Base-by-base conservation (phyloP, 192 early-diverging fungal genomes). In the Mortierella alpina region DNA sequence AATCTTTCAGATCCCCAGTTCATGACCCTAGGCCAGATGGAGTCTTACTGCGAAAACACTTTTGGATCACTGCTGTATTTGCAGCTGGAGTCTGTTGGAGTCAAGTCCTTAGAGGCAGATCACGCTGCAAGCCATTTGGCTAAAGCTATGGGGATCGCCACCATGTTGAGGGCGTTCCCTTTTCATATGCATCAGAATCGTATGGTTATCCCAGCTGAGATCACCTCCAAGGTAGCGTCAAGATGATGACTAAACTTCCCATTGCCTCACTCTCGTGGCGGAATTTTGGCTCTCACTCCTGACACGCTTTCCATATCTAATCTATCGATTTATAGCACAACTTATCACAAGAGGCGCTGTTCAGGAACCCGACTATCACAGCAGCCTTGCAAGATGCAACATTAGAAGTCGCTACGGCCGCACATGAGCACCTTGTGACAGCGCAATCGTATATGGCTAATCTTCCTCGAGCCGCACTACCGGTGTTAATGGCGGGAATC, bases 111-210 rank as follows among this genome's bases (percentile, higher is more conserved):
- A 54, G 86, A 93, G 50, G 92, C 93, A 1, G 96, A 99, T 82
- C 97, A 98, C 83, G 91, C 90, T 11, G 94, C 93, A 6, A 93
- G 93, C 39, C 95, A 97, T 69, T 87, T 99, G 41, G 98, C 96
- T 39, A 94, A 98, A 59, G 92, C 96, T 31, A 89, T 92, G 46
- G 96, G 95, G 4, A 94, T 98, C 15, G 74, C 90, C 3, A 93
- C 91, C 17, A 85, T 94, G 66, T 76, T 95, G 46, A 86, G 95
- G 15, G 90, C 91, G 5, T 84, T 93, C 46, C 94, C 95, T 14
- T 88, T 92, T 56, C 88, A 93, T 75, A 80, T 92, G n/a, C 77
- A 86, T 31, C 87, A 92, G 59, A 84, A 90, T 40, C 75, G 90
- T 40, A 88, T 94, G 72, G 84, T 92, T 44, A 80, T 99, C 54